These are phyloP conservation scores for Penicillium freii DNA, from an alignment of 2,329 filamentous ascomycete genomes.

Conservation along the genomic window DNA sequence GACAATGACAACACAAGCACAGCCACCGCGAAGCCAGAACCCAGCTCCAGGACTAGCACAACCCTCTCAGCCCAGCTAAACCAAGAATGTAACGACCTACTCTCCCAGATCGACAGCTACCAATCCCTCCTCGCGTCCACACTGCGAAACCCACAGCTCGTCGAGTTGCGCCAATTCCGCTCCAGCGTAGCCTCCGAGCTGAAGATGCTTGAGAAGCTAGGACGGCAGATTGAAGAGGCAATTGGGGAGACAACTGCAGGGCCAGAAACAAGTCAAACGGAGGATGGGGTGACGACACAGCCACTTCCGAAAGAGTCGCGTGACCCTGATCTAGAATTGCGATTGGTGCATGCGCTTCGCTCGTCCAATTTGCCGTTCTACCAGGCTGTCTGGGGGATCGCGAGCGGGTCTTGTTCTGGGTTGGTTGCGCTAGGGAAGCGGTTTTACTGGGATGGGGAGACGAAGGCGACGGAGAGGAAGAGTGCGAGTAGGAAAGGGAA, in stretches of 20 bases:
- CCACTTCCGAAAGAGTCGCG: not conserved
- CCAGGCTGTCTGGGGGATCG: conserved; percentile 61
- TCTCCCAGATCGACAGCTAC: conserved; percentile 48
- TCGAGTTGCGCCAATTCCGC: conserved; percentile 53
- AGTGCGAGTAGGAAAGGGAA: conserved; percentile 8
- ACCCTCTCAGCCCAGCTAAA: conserved; percentile 34
- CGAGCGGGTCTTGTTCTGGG: conserved; percentile 54
- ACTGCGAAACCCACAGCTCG: conserved; percentile 46
- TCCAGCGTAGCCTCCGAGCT: conserved; percentile 50
- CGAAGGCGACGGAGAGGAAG: conserved; percentile 5
- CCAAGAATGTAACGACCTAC: conserved; percentile 41
- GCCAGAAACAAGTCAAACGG: conserved; percentile 10
- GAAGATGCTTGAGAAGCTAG: conserved; percentile 48
- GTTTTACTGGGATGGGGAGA: conserved; percentile 48
- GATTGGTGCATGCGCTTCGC: conserved; percentile 55
- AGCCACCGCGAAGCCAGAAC: not conserved
- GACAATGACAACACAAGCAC: conserved; percentile 4
- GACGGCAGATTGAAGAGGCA: conserved; percentile 24
- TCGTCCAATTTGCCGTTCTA: conserved; percentile 68
- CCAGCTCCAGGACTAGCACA: conserved; percentile 11
- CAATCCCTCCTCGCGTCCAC: conserved; percentile 41
- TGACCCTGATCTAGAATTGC: conserved; percentile 29
- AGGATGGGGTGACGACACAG: conserved; percentile 16
- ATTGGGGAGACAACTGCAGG: not conserved
- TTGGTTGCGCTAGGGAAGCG: conserved; percentile 58